Conservation (phyloP, 768 basidiomycete species). For the Clavulina sp. region DNA sequence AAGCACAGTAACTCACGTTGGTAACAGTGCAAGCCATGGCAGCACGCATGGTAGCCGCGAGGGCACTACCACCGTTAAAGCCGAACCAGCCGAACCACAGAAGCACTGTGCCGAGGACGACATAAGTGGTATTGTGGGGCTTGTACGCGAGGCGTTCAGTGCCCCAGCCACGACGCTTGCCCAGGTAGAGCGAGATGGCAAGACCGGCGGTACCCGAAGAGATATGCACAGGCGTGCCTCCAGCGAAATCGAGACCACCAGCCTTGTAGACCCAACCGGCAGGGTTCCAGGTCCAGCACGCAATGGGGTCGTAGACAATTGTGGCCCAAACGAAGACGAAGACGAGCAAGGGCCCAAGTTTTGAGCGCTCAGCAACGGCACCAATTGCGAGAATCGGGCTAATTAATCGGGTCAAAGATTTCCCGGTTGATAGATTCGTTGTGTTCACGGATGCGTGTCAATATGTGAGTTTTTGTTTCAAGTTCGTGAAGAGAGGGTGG, state of each 20-base stretch:
- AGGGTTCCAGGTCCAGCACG: conserved; percentile 90
- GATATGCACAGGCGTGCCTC: conserved; percentile 94
- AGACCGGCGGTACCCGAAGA: conserved; percentile 83
- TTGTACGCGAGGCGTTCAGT: conserved; percentile 83
- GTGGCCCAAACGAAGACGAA: conserved; percentile 84
- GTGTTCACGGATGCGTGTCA: no score
- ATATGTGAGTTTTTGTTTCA: no score
- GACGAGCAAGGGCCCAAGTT: conserved; percentile 69
- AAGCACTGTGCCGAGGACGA: conserved; percentile 81
- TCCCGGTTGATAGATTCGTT: no score
- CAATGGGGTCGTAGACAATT: conserved; percentile 83
- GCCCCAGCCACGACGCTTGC: conserved; percentile 80
- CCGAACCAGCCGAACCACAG: conserved; percentile 95
- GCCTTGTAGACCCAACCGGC: conserved; percentile 58
- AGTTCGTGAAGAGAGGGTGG: no score
- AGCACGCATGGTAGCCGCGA: conserved; percentile 77
- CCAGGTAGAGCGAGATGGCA: conserved; percentile 65
- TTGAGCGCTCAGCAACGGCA: conserved; percentile 77
- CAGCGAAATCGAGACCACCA: conserved; percentile 84
- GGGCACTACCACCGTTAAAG: conserved; percentile 85
- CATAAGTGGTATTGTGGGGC: conserved; percentile 85
- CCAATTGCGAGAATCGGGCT: conserved; percentile 82
- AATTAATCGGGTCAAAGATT: no score
- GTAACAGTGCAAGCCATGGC: conserved; percentile 83
- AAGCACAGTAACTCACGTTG: conserved; percentile 26